Evolutionary conservation across 257 asterid species (phyloP), one percentile per base, ranked within the genome.

Genomic region (Lycium barbarum): DNA sequence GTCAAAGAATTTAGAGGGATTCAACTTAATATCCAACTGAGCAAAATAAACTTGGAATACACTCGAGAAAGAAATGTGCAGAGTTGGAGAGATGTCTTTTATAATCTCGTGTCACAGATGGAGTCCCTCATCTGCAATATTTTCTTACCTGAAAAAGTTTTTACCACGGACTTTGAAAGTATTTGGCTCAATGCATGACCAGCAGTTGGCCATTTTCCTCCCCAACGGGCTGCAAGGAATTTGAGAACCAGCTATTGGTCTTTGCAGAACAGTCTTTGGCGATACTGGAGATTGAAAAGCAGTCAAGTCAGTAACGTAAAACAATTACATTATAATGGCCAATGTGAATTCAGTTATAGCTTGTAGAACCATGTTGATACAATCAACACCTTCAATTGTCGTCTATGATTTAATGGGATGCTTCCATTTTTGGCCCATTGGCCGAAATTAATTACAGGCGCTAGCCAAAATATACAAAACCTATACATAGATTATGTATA

Each of bases 171-270:
- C 95, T 91, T 89, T 93, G 84, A 96, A 96, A 83, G 87, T 91
- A 88, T 67, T 93, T 7, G 99, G 94, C 72, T 93, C 92, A 59
- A 96, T 72, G 36, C 66, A 84, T 66, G 98, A 96, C 99, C 99
- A 96, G 85, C 89, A 85, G 76, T 90, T 94, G 1, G 94, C 26
- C 86, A 90, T 88, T 53, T 86, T 94, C 91, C 93, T 93, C 89
- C 93, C 99, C 54, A 89, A 78, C 38, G 97, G 91, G 79, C 95
- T 92, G 83, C 90, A 85, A 82, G 87, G 89, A 79, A 96, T 86
- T 87, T 92, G 98, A 86, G 98, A 96, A 59, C 99, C 99, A 26
- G 98, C 99, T 83, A 91, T 86, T 18, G 99, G 99, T 87, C 95
- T 93, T 86, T 84, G 92, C 80, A 92, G 81, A 83, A 91, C 81